phyloP scores from a whole-genome alignment of 352 stramenopile species.

The Pythium vanterpoolii region DNA sequence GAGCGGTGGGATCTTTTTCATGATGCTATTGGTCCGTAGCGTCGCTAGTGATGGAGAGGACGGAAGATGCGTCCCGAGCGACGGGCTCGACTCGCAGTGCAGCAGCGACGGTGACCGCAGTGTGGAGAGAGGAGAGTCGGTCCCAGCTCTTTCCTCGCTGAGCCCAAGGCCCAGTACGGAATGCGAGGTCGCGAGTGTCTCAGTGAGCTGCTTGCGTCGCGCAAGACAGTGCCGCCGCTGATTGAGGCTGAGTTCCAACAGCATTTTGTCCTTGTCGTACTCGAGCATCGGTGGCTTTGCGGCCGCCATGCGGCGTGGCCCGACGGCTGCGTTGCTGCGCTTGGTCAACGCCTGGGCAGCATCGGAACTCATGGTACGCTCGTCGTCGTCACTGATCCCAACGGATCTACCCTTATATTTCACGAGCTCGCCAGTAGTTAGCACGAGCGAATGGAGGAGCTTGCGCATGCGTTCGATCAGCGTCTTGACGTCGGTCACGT shows the following conservation, averaged over 20 bases:
- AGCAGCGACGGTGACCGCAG: slow-evolving; percentile 15
- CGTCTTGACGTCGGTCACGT: slow-evolving; percentile 29
- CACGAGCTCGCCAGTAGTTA: slow-evolving; percentile 47
- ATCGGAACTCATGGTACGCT: slow-evolving; percentile 24
- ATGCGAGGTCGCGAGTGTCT: slow-evolving; percentile 40
- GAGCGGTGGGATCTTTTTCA: slow-evolving; percentile 47
- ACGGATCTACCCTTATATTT: slow-evolving; percentile 33
- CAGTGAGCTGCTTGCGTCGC: slow-evolving; percentile 40
- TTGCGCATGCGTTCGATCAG: slow-evolving; percentile 48
- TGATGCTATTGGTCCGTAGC: slow-evolving; percentile 23
- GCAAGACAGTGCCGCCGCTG: slow-evolving; percentile 59
- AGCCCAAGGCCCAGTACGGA: slow-evolving; percentile 64
- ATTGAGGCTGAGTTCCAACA: slow-evolving; percentile 67
- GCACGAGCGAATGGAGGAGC: slow-evolving; percentile 49
- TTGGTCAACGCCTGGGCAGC: slow-evolving; percentile 36
- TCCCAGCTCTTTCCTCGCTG: not conserved
- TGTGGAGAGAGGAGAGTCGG: not conserved
- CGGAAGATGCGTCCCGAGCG: not conserved
- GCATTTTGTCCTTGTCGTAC: slow-evolving; percentile 59
- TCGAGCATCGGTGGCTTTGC: slow-evolving; percentile 47
- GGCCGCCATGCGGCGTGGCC: slow-evolving; percentile 25
- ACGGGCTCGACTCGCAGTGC: slow-evolving; percentile 11
- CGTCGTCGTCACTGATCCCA: slow-evolving; percentile 22
- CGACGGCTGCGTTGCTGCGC: slow-evolving; percentile 18
- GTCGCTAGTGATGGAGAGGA: not conserved